These are phyloP conservation scores for Aspergillus fructus DNA, from an alignment of 2,329 filamentous ascomycete species.

Conservation along the genomic window DNA sequence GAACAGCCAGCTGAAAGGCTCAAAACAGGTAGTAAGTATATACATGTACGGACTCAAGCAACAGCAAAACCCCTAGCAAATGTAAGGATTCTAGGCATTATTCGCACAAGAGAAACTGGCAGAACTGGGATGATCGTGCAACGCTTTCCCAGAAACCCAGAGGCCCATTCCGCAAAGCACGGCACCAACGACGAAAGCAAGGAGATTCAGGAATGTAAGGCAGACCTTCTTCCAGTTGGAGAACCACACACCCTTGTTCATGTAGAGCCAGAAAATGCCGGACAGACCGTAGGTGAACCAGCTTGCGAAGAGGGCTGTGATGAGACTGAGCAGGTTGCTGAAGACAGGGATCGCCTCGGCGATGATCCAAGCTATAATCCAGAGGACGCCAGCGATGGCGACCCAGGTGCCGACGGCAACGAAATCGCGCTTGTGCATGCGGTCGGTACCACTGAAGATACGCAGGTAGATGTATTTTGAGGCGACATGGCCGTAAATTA, in stretches of 20 bases:
- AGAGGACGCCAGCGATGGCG: conserved; percentile 54
- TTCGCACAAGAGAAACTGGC: conserved; percentile 34
- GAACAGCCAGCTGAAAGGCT: background rate
- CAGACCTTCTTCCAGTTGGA: conserved; percentile 31
- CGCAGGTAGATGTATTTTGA: conserved; percentile 66
- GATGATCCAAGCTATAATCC: conserved; percentile 65
- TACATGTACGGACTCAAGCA: background rate
- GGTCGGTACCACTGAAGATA: conserved; percentile 60
- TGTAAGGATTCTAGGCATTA: conserved; percentile 16
- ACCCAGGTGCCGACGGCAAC: conserved; percentile 59
- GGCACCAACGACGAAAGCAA: conserved; percentile 23
- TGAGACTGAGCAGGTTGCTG: conserved; percentile 63
- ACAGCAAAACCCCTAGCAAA: too few species aligned
- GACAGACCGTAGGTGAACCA: conserved; percentile 60
- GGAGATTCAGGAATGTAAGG: conserved; percentile 27
- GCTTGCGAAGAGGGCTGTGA: conserved; percentile 62
- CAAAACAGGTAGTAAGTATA: conserved; percentile 5
- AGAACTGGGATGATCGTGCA: conserved; percentile 32
- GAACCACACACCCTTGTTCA: conserved; percentile 35
- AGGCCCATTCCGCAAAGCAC: conserved; percentile 34
- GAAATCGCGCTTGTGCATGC: conserved; percentile 52
- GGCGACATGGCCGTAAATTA: conserved; percentile 68
- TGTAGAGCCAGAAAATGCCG: conserved; percentile 40
- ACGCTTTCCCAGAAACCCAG: conserved; percentile 35
- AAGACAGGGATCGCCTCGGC: conserved; percentile 70